A percentile compares a stretch with the other conserved stretches of the same genome.
These are phyloP conservation scores for Pichia inconspicua DNA, from an alignment of 1,139 yeast genomes.

Conservation along the genomic window DNA sequence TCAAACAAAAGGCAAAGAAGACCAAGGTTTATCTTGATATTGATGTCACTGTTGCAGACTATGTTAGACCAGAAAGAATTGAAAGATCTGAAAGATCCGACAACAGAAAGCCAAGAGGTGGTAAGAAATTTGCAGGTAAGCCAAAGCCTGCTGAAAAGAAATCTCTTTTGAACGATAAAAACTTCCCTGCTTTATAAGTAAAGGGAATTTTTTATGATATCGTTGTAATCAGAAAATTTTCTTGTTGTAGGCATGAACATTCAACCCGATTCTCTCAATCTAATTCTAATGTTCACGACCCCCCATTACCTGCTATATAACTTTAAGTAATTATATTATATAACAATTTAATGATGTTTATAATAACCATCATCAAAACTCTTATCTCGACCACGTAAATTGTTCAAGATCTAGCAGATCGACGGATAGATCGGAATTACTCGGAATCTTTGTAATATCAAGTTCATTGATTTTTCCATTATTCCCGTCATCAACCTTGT, in stretches of 20 bases:
- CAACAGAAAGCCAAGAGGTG: constrained; percentile 16
- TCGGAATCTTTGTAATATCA: neutral
- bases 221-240: neutral
- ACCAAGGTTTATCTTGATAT: constrained; percentile 63
- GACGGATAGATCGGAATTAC: neutral
- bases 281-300: neutral
- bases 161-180: constrained; percentile 38
- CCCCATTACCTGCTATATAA: neutral
- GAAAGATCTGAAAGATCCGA: constrained; percentile 20
- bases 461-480: neutral
- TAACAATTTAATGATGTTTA: neutral
- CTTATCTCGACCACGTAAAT: no score
- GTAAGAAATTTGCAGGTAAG: constrained; percentile 13
- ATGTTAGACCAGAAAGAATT: constrained; percentile 32
- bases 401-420: no score
- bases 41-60: constrained; percentile 48
- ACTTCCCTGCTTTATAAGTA: constrained; percentile 51
- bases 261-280: neutral
- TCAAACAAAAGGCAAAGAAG: constrained; percentile 56
- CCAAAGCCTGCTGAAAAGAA: constrained; percentile 20
- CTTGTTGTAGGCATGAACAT: neutral
- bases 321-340: neutral
- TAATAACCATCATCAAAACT: neutral
- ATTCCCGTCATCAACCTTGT: neutral
- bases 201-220: no score